A percentile compares a stretch with the other conserved stretches of the same genome.
Evolutionary conservation across 2,329 filamentous ascomycete genomes (phyloP).

Genomic region (Stagonosporopsis cucurbitacearum): DNA sequence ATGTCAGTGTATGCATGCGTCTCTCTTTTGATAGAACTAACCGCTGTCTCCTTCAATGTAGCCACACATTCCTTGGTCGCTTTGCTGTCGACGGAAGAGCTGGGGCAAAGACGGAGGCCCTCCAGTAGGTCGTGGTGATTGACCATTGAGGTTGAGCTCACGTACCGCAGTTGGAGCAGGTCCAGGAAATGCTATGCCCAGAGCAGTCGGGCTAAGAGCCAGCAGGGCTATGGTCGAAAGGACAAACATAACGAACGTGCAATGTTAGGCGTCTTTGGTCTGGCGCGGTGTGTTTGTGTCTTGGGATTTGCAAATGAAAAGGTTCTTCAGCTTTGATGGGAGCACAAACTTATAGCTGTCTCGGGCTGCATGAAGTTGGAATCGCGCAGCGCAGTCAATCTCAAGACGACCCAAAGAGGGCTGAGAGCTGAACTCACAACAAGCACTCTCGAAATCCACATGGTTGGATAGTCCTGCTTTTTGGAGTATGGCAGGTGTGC

Average conservation of each 20-base stretch:
- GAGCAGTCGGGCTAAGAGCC: conserved; percentile 4
- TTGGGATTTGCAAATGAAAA: background rate
- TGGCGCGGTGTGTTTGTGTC: background rate
- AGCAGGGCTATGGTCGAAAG: background rate
- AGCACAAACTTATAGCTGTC: background rate
- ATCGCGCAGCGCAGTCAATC: conserved; percentile 1
- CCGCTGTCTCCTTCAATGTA: conserved; percentile 23
- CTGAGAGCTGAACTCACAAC: background rate
- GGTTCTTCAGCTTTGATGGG: background rate
- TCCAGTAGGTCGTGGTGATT: conserved; percentile 21
- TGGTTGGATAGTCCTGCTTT: background rate
- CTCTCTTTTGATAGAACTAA: background rate
- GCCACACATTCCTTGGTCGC: conserved; percentile 19
- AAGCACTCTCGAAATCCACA: background rate
- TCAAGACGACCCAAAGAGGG: background rate
- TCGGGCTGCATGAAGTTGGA: background rate
- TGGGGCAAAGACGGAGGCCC: conserved; percentile 8
- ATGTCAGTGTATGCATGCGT: background rate
- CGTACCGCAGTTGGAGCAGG: conserved; percentile 6
- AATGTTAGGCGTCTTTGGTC: background rate
- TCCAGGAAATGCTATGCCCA: conserved; percentile 8
- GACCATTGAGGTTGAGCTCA: conserved; percentile 16
- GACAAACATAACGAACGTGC: background rate
- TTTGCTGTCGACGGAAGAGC: conserved; percentile 23
- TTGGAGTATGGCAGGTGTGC: background rate